Percentiles rank a stretch among this genome's conserved stretches.
These are phyloP conservation scores for Barbatosphaeria neglecta DNA, from an alignment of 495 filamentous ascomycete species.

Conservation along the genomic window DNA sequence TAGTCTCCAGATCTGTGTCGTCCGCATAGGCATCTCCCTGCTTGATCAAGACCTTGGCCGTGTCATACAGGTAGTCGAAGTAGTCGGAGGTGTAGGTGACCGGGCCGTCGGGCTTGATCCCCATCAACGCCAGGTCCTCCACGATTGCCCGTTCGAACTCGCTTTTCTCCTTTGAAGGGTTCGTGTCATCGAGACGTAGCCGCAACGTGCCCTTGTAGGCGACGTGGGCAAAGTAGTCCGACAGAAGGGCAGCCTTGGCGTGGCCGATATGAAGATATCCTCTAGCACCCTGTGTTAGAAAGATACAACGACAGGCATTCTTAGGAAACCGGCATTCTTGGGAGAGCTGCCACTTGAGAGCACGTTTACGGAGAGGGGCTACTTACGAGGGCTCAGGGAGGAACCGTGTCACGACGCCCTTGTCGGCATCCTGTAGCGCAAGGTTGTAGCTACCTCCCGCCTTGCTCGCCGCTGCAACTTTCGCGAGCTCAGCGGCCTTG, in stretches of 20 bases:
- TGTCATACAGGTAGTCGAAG: constrained; percentile 77
- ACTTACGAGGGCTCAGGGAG: constrained; percentile 87
- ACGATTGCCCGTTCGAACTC: constrained; percentile 85
- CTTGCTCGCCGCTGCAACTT: constrained; percentile 63
- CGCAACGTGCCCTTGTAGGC: constrained; percentile 76
- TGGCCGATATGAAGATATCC: constrained; percentile 92
- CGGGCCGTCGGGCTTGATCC: constrained; percentile 62
- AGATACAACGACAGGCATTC: too few species aligned
- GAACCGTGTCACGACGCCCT: constrained; percentile 89
- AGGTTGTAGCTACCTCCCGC: constrained; percentile 86
- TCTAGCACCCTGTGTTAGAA: constrained; percentile 7
- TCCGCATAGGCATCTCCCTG: constrained; percentile 80
- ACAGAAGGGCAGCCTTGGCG: constrained; percentile 83
- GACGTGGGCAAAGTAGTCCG: constrained; percentile 88
- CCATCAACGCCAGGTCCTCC: constrained; percentile 75
- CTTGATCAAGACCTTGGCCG: constrained; percentile 67
- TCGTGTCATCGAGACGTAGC: constrained; percentile 85
- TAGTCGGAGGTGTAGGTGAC: constrained; percentile 78
- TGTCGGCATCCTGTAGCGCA: constrained; percentile 72
- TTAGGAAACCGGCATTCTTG: too few species aligned
- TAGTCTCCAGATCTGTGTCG: constrained; percentile 78
- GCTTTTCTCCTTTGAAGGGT: constrained; percentile 84
- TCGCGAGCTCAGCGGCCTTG: constrained; percentile 54
- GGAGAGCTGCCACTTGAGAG: too few species aligned
- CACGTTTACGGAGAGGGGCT: background rate